phyloP scores from a whole-genome alignment of 257 asterid species.

The Nicotiana undulata region DNA sequence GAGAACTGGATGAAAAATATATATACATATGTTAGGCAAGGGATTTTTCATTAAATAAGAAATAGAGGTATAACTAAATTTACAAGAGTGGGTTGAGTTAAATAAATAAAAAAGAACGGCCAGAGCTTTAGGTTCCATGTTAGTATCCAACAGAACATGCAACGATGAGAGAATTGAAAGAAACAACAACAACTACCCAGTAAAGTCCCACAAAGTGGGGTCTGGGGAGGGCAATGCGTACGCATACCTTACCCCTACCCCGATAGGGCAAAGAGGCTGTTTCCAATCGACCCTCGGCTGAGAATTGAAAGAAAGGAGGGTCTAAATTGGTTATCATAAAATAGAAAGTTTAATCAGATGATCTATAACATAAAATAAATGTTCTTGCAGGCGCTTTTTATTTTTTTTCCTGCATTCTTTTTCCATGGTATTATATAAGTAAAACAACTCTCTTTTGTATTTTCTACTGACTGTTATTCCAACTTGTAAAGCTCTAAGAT shows the following conservation, averaged over 20 bases:
- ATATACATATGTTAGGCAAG: not conserved
- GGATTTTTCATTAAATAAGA: not conserved
- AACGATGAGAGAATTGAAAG: not conserved
- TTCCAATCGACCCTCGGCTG: no score
- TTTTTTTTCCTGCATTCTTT: not conserved
- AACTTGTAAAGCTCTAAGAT: constrained; percentile 2
- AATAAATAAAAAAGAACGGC: not conserved
- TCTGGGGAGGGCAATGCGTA: no score
- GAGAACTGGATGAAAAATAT: constrained; percentile 58
- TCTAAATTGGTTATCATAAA: not conserved
- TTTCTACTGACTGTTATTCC: not conserved
- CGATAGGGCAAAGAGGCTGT: no score
- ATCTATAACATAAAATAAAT: not conserved
- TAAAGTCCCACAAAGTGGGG: no score
- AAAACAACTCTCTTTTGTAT: not conserved
- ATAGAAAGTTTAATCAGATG: not conserved
- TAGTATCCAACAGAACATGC: not conserved
- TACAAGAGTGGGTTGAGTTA: not conserved
- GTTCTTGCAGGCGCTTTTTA: not conserved
- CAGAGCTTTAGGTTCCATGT: not conserved
- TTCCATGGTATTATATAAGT: not conserved
- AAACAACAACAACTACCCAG: no score
- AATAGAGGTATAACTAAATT: not conserved
- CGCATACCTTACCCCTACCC: no score
- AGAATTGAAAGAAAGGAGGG: not conserved